phyloP scores from a whole-genome alignment of 2,329 filamentous ascomycete genomes.

The Aspergillus tubingensis region DNA sequence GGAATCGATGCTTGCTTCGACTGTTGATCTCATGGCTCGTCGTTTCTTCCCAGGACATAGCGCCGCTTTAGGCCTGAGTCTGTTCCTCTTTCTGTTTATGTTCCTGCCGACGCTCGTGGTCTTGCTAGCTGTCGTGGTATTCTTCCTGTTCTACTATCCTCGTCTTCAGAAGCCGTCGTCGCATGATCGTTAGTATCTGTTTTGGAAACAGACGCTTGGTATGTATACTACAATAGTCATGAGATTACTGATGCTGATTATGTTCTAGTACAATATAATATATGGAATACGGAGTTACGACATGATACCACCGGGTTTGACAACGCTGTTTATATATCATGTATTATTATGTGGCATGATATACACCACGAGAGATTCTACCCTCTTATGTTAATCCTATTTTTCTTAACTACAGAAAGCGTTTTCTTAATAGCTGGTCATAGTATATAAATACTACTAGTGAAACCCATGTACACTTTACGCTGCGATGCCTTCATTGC shows the following conservation, averaged over 20 bases:
- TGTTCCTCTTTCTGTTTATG: slow-evolving; percentile 38
- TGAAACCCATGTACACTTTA: fast-evolving
- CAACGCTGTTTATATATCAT: neutral
- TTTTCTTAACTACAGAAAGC: too few relatives aligned
- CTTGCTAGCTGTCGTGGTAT: slow-evolving; percentile 33
- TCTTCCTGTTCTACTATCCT: slow-evolving; percentile 35
- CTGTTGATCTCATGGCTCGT: slow-evolving; percentile 32
- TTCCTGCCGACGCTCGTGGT: slow-evolving; percentile 38
- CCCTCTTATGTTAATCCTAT: neutral
- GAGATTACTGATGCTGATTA: neutral
- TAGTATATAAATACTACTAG: too few relatives aligned
- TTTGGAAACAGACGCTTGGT: neutral
- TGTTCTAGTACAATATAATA: neutral
- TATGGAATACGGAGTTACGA: neutral
- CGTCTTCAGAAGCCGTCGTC: slow-evolving; percentile 23
- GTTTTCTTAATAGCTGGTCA: too few relatives aligned
- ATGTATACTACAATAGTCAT: neutral
- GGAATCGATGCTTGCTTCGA: slow-evolving; percentile 19
- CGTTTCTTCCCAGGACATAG: slow-evolving; percentile 30
- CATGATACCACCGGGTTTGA: neutral
- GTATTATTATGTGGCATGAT: neutral
- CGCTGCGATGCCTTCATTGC: too few relatives aligned
- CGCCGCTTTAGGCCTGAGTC: slow-evolving; percentile 32
- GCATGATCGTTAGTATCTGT: neutral
- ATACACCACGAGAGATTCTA: neutral